Evolutionary conservation across 2,329 filamentous ascomycete species (phyloP).

Genomic region (Dactylonectria estremocensis): DNA sequence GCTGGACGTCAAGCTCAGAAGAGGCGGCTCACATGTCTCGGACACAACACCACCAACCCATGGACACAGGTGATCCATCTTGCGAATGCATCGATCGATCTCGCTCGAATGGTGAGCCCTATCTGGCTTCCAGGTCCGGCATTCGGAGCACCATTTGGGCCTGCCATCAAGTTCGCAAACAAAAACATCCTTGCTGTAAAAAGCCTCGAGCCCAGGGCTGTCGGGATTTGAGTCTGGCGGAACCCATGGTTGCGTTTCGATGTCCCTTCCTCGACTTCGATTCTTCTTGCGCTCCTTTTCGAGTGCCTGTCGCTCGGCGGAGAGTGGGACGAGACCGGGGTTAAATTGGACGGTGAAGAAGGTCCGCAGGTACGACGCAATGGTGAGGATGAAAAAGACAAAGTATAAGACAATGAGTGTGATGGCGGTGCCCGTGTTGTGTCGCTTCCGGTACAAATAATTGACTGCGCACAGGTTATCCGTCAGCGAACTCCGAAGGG

Average conservation of each 20-base stretch:
- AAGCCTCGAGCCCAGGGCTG: conserved; percentile 78
- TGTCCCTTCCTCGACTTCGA: conserved; percentile 43
- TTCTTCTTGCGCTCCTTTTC: conserved; percentile 44
- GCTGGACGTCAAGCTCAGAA: not conserved
- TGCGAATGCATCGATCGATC: conserved; percentile 83
- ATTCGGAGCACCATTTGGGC: conserved; percentile 90
- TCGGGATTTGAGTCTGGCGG: conserved; percentile 68
- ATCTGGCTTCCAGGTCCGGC: conserved; percentile 90
- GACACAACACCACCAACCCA: conserved; percentile 96
- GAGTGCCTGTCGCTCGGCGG: conserved; percentile 56
- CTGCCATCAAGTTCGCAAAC: conserved; percentile 86
- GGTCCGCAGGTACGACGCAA: conserved; percentile 79
- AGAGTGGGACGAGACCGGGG: conserved; percentile 80
- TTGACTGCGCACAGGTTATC: conserved; percentile 63
- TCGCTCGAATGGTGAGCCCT: conserved; percentile 90
- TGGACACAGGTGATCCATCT: conserved; percentile 97
- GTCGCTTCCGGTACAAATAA: conserved; percentile 73
- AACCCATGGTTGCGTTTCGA: conserved; percentile 51
- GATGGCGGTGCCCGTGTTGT: conserved; percentile 71
- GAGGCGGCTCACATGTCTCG: conserved; percentile 74
- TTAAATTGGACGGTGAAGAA: conserved; percentile 77
- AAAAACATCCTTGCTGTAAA: conserved; percentile 88
- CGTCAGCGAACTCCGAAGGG: conserved; percentile 19
- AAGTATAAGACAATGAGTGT: conserved; percentile 82
- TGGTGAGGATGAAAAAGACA: conserved; percentile 77